phyloP scores from a whole-genome alignment of 495 filamentous ascomycete genomes.

The Beverwykella pulmonaria region DNA sequence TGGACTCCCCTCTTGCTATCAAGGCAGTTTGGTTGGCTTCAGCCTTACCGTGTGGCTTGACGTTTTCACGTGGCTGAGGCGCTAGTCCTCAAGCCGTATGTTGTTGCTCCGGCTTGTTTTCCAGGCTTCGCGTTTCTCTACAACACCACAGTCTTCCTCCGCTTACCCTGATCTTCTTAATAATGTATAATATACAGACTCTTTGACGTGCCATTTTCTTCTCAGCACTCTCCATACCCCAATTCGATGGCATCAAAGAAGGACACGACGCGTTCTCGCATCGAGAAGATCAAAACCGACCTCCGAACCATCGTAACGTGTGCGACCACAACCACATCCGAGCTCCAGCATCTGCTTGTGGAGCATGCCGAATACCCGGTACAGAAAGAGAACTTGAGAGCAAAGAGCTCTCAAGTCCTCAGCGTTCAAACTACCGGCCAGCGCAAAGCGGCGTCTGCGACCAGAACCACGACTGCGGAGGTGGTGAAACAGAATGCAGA shows the following conservation, averaged over 20 bases:
- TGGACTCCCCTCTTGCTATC: no score
- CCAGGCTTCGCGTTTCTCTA: neutral
- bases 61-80: neutral
- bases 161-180: constrained; percentile 23
- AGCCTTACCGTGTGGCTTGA: neutral
- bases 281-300: constrained; percentile 50
- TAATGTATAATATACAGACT: constrained; percentile 34
- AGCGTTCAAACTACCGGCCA: constrained; percentile 12
- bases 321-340: constrained; percentile 51
- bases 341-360: constrained; percentile 28
- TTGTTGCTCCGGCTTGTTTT: neutral
- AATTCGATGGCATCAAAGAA: constrained; percentile 23
- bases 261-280: constrained; percentile 23
- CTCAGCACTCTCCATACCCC: neutral
- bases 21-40: no score
- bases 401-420: constrained; percentile 21
- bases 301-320: constrained; percentile 55
- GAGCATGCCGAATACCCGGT: neutral
- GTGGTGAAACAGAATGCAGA: constrained; percentile 36
- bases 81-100: constrained; percentile 1
- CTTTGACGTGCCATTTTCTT: neutral
- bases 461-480: constrained; percentile 22
- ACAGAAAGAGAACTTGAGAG: constrained; percentile 29
- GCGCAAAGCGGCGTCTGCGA: constrained; percentile 31
- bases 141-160: neutral